Evolutionary conservation across 176 grass and related monocot genomes (phyloP).

Genomic region (Paspalum vaginatum): DNA sequence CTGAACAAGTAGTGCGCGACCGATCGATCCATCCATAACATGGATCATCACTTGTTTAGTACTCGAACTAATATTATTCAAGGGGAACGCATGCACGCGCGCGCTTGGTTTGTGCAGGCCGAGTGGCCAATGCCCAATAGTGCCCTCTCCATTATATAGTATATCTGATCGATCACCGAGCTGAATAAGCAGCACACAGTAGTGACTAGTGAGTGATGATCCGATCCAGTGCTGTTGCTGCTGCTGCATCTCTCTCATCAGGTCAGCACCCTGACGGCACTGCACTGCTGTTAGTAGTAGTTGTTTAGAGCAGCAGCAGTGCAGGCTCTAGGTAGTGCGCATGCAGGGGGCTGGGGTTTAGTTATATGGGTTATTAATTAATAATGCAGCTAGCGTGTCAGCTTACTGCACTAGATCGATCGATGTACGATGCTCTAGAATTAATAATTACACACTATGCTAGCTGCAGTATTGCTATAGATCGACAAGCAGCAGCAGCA

Average conservation of each 20-base stretch:
- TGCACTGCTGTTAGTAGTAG: not conserved
- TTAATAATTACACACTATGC: not conserved
- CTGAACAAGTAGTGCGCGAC: too few species aligned
- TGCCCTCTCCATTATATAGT: conserved; percentile 26
- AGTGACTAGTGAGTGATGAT: not conserved
- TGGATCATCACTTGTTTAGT: too few species aligned
- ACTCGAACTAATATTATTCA: too few species aligned
- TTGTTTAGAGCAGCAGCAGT: conserved; percentile 18
- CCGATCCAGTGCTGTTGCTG: not conserved
- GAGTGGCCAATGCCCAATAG: conserved; percentile 36
- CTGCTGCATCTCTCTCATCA: not conserved
- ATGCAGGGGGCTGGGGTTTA: not conserved
- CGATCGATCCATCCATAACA: too few species aligned
- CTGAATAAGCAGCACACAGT: not conserved
- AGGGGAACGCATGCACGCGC: not conserved
- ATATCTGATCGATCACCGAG: not conserved
- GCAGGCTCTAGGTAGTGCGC: not conserved
- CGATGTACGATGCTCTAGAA: not conserved
- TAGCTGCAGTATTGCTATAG: too few species aligned
- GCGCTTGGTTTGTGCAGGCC: not conserved
- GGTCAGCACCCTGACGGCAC: not conserved
- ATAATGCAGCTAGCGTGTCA: conserved; percentile 15
- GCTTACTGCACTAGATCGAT: not conserved
- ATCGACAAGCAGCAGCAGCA: not conserved
- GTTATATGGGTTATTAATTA: conserved; percentile 13